Conservation (phyloP, 352 stramenopile genomes). For the Blastocystis sp. region DNA sequence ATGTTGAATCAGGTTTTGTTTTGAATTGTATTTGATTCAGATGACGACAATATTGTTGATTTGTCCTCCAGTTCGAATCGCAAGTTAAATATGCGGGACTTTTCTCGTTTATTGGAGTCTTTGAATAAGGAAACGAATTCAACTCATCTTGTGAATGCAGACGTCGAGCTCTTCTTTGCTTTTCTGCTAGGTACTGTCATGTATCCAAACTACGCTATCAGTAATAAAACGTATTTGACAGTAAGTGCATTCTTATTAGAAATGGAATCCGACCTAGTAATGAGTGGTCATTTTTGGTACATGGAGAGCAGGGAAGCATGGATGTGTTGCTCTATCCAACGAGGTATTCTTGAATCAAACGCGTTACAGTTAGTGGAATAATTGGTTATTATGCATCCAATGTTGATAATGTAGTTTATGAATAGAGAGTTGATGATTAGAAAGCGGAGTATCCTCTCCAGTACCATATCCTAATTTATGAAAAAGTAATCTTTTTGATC, state of each 20-base stretch:
- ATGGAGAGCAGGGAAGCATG: neutral
- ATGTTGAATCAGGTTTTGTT: neutral
- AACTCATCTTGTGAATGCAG: neutral
- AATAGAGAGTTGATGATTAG: neutral
- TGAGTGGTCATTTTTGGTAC: constrained; percentile 36
- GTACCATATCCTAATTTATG: neutral
- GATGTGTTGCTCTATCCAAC: constrained; percentile 51
- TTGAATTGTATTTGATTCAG: neutral
- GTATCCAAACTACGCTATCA: constrained; percentile 39
- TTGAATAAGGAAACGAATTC: neutral
- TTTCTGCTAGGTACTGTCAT: neutral
- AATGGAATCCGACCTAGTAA: constrained; percentile 28
- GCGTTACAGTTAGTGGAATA: constrained; percentile 40
- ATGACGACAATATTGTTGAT: neutral
- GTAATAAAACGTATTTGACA: neutral
- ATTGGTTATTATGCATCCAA: constrained; percentile 11
- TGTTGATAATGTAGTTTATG: neutral
- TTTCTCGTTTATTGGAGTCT: neutral
- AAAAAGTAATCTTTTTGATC: neutral
- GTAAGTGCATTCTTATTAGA: neutral
- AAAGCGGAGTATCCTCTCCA: constrained; percentile 31
- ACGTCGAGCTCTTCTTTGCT: constrained; percentile 1
- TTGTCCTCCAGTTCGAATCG: neutral
- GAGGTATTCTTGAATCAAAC: neutral
- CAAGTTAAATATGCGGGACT: neutral